phyloP scores from a whole-genome alignment of 768 basidiomycete species.

The Russula griseocarnosa region DNA sequence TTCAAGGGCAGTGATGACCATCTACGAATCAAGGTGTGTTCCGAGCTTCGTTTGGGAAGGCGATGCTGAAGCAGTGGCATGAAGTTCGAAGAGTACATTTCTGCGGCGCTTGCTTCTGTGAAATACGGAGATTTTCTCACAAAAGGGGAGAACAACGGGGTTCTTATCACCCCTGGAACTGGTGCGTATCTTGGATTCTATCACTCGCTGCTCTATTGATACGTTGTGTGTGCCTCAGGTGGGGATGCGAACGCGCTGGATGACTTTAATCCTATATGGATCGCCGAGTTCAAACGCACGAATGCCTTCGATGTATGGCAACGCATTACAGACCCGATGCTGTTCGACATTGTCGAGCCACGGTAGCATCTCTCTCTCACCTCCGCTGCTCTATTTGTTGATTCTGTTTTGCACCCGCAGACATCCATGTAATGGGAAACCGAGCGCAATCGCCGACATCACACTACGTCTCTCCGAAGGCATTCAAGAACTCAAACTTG shows the following conservation, averaged over 20 bases:
- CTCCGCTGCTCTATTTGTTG: background rate
- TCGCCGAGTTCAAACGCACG: slow-evolving; percentile 82
- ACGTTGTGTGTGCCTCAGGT: slow-evolving; percentile 33
- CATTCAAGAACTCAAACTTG: slow-evolving; percentile 87
- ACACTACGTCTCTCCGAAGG: slow-evolving; percentile 90
- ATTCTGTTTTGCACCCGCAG: slow-evolving; percentile 38
- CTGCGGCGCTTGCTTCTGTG: slow-evolving; percentile 79
- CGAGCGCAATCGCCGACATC: slow-evolving; percentile 85
- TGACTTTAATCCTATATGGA: slow-evolving; percentile 87
- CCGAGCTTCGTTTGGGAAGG: background rate
- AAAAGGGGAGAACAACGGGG: slow-evolving; percentile 58
- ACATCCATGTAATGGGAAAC: slow-evolving; percentile 91
- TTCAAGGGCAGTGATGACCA: slow-evolving; percentile 98
- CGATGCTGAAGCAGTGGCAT: background rate
- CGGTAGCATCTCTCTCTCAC: slow-evolving; percentile 46
- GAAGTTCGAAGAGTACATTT: slow-evolving; percentile 93
- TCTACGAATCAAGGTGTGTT: slow-evolving; percentile 69
- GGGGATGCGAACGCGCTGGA: slow-evolving; percentile 56
- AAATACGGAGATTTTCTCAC: slow-evolving; percentile 84
- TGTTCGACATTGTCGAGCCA: slow-evolving; percentile 96
- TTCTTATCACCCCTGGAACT: slow-evolving; percentile 64
- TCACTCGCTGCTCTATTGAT: background rate
- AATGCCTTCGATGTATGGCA: slow-evolving; percentile 91
- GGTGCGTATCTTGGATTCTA: slow-evolving; percentile 33
- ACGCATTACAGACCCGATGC: slow-evolving; percentile 78